Percentiles rank a stretch among this genome's conserved stretches.
Conservation (phyloP, 495 filamentous ascomycete species). For the Lophiostoma macrostomum region DNA sequence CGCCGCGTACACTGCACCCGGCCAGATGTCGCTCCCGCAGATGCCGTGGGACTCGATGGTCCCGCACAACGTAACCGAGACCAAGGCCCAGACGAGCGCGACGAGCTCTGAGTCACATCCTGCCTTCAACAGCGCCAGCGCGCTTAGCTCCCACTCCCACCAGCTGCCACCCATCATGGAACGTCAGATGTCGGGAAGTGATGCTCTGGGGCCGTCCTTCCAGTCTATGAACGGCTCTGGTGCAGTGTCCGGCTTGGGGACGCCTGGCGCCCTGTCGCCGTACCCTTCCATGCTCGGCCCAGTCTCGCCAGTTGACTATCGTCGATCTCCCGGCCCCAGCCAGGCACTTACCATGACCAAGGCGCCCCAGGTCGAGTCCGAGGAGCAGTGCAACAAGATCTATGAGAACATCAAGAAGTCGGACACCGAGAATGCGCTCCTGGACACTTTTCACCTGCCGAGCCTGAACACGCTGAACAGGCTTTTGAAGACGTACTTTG, state of each 20-base stretch:
- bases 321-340: conserved; percentile 61
- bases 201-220: conserved; percentile 58
- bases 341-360: conserved; percentile 44
- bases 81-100: conserved; percentile 64
- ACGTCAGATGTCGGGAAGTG: conserved; percentile 55
- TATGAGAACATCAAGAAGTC: conserved; percentile 77
- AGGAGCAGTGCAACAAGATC: conserved; percentile 78
- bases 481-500: conserved; percentile 93
- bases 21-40: conserved; percentile 75
- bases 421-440: conserved; percentile 77
- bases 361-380: conserved; percentile 53
- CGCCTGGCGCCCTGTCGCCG: conserved; percentile 78
- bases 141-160: conserved; percentile 53
- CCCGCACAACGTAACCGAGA: conserved; percentile 52
- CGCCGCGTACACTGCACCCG: conserved; percentile 58
- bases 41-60: conserved; percentile 88
- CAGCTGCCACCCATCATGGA: conserved; percentile 67
- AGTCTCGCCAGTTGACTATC: conserved; percentile 68
- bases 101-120: conserved; percentile 63
- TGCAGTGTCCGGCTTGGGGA: conserved; percentile 66
- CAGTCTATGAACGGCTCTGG: conserved; percentile 68
- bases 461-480: conserved; percentile 73
- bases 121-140: conserved; percentile 54
- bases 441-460: conserved; percentile 86
- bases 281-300: conserved; percentile 70